A percentile compares a stretch with the other conserved stretches of the same genome.
Evolutionary conservation across 2,329 filamentous ascomycete species (phyloP).

Genomic region (Colletotrichum cordylinicola): DNA sequence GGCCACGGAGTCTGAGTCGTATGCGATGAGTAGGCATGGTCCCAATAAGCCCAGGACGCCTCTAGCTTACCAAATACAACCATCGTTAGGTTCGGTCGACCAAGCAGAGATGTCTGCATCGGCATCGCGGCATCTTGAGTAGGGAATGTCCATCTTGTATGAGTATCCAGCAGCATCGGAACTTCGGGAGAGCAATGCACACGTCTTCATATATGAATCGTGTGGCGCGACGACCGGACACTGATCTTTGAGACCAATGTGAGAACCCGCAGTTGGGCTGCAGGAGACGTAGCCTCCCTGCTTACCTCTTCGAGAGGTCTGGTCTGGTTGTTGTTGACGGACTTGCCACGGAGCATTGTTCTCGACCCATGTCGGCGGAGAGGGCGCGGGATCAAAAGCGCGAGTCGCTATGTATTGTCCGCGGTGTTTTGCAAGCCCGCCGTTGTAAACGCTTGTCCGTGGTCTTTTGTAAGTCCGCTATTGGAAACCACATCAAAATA

Average conservation of each 20-base stretch:
- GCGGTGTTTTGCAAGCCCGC: slow-evolving; percentile 15
- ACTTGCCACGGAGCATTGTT: background rate
- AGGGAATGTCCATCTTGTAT: background rate
- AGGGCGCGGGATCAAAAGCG: background rate
- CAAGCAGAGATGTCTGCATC: background rate
- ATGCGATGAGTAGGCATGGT: background rate
- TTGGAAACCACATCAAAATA: background rate
- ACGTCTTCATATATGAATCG: slow-evolving; percentile 3
- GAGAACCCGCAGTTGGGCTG: background rate
- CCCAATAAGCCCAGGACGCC: background rate
- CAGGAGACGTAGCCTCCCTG: background rate
- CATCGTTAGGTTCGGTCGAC: background rate
- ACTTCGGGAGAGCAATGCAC: background rate
- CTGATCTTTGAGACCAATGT: background rate
- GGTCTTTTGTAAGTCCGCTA: background rate
- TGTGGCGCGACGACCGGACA: background rate
- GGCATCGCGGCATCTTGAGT: background rate
- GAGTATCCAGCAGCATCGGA: background rate
- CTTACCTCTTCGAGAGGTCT: background rate
- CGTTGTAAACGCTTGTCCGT: background rate
- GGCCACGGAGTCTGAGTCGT: background rate
- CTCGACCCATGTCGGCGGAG: background rate
- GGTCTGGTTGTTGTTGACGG: background rate
- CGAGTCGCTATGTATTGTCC: background rate
- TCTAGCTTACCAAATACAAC: background rate